A percentile compares a stretch with the other conserved stretches of the same genome.
phyloP scores from a whole-genome alignment of 1,139 yeast species.

The Yamadazyma oceani region DNA sequence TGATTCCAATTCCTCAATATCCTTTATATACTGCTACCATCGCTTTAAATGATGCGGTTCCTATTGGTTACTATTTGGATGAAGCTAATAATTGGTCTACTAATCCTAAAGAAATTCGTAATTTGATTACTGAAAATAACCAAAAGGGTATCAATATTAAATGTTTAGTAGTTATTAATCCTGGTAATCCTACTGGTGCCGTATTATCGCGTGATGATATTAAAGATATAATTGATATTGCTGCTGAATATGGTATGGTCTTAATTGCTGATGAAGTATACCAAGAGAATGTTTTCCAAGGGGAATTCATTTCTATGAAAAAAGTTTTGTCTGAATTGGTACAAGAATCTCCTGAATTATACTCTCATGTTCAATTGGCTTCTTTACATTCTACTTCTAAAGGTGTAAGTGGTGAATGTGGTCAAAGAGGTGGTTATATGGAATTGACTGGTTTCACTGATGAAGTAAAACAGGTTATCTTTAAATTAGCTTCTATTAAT shows the following conservation, averaged over 20 bases:
- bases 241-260: conserved; percentile 81
- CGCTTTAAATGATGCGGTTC: conserved; percentile 75
- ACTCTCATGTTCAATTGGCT: conserved; percentile 78
- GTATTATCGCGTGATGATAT: conserved; percentile 67
- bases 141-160: conserved; percentile 63
- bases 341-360: conserved; percentile 49
- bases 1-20: conserved; percentile 97
- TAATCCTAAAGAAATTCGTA: conserved; percentile 63
- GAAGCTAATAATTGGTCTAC: conserved; percentile 85
- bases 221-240: conserved; percentile 67
- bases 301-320: conserved; percentile 65
- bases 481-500: conserved; percentile 86
- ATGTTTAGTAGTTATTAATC: conserved; percentile 89
- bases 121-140: conserved; percentile 51
- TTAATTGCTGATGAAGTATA: conserved; percentile 98
- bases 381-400: conserved; percentile 95
- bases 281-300: conserved; percentile 83
- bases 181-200: conserved; percentile 97
- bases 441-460: conserved; percentile 79
- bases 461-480: conserved; percentile 67
- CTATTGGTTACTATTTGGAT: conserved; percentile 84
- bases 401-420: conserved; percentile 98
- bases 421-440: conserved; percentile 99
- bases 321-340: conserved; percentile 66
- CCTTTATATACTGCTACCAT: conserved; percentile 94